Evolutionary conservation across 2,329 filamentous ascomycete genomes (phyloP).

Genomic region (Ilyonectria destructans): DNA sequence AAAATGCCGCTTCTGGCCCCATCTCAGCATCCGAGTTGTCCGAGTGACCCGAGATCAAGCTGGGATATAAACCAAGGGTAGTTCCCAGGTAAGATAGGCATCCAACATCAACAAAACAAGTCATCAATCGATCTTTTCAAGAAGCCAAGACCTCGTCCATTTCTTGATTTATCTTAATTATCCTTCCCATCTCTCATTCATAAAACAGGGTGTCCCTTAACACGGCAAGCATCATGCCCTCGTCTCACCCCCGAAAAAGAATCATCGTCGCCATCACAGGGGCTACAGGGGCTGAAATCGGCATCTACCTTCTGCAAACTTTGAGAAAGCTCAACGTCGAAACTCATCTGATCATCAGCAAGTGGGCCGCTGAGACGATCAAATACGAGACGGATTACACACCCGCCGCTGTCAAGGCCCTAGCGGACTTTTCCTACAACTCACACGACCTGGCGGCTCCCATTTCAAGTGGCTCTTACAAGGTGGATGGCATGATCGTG

Average conservation of each 20-base stretch:
- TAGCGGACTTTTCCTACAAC: conserved; percentile 39
- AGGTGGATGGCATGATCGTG: conserved; percentile 64
- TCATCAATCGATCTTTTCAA: background rate
- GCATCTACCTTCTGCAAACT: conserved; percentile 33
- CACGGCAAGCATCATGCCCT: background rate
- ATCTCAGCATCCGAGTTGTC: background rate
- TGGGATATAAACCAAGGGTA: background rate
- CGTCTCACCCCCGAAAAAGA: conserved; percentile 12
- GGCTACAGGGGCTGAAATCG: conserved; percentile 39
- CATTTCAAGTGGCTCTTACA: conserved; percentile 41
- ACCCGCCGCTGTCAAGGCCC: conserved; percentile 26
- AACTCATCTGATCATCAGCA: conserved; percentile 41
- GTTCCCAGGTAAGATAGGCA: background rate
- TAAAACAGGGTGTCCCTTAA: background rate
- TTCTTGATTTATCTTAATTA: background rate
- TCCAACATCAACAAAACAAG: background rate
- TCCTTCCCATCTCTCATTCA: background rate
- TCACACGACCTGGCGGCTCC: conserved; percentile 37
- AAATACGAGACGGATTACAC: conserved; percentile 42
- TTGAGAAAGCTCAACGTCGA: conserved; percentile 38
- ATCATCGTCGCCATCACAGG: conserved; percentile 43
- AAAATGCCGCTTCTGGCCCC: background rate
- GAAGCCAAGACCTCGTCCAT: background rate
- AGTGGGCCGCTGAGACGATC: conserved; percentile 41
- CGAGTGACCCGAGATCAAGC: background rate